Percentiles rank a stretch among this genome's conserved stretches.
Conservation (phyloP, 2,329 filamentous ascomycete genomes). For the Grosmannia clavigera region DNA sequence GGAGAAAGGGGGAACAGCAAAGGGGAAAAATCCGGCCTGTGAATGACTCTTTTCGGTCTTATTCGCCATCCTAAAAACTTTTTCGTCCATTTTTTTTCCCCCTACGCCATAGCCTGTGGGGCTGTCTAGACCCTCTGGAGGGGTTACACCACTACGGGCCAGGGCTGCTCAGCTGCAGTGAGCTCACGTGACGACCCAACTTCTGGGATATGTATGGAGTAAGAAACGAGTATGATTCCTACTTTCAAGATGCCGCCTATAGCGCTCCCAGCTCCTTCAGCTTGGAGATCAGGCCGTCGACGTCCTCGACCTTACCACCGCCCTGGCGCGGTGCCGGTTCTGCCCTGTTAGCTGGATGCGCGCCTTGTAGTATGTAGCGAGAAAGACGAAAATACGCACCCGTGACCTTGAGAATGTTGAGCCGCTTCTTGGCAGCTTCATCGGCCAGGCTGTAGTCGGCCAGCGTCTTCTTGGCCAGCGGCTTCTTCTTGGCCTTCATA, state of each 20-base stretch:
- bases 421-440: conserved; percentile 57
- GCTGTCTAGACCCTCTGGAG: neutral
- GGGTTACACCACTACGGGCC: neutral
- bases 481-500: conserved; percentile 99
- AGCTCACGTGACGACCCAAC: no score
- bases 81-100: neutral
- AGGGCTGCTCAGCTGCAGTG: neutral
- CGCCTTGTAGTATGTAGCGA: neutral
- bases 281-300: conserved; percentile 86
- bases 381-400: conserved; percentile 29
- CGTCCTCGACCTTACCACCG: conserved; percentile 93
- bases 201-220: no score
- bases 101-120: no score
- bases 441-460: conserved; percentile 69
- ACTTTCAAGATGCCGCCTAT: conserved; percentile 26
- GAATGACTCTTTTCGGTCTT: conserved; percentile 9
- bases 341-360: conserved; percentile 20
- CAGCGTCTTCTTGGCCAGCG: conserved; percentile 80
- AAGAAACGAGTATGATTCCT: no score
- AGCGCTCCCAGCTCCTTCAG: conserved; percentile 92
- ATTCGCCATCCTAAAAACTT: neutral
- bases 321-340: conserved; percentile 83
- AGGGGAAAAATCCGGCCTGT: conserved; percentile 12
- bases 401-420: conserved; percentile 84
- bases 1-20: neutral